Conservation (phyloP, 2,329 filamentous ascomycete species). For the Elsinoe fawcettii region DNA sequence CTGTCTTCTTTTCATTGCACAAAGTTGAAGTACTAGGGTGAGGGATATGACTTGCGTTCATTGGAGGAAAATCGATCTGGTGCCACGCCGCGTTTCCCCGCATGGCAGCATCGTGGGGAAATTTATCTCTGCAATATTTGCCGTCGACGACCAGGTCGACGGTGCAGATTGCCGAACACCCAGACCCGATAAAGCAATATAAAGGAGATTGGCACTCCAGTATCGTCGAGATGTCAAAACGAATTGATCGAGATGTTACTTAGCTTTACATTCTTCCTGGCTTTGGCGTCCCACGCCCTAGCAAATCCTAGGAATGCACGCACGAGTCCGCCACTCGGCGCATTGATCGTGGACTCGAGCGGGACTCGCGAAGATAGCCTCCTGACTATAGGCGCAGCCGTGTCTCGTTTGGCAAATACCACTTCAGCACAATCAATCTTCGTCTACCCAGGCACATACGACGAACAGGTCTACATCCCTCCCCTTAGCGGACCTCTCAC, state of each 20-base stretch:
- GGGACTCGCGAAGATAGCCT: neutral
- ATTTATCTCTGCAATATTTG: neutral
- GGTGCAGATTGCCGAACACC: neutral
- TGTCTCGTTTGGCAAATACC: neutral
- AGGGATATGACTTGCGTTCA: no score
- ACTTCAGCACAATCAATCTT: conserved; percentile 26
- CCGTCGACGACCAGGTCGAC: neutral
- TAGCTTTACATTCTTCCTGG: neutral
- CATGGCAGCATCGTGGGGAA: neutral
- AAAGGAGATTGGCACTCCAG: no score
- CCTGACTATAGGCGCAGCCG: neutral
- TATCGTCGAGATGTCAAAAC: no score
- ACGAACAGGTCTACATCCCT: conserved; percentile 34
- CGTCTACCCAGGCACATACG: conserved; percentile 34
- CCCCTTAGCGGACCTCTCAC: conserved; percentile 31
- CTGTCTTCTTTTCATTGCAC: no score
- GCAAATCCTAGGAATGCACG: neutral
- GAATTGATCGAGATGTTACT: neutral
- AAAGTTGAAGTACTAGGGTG: no score
- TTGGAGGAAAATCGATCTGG: neutral
- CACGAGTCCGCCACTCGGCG: neutral
- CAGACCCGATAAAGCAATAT: neutral
- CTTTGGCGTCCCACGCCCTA: neutral
- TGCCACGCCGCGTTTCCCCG: neutral
- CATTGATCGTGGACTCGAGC: neutral